These are phyloP conservation scores for Flueggea neowawraea DNA, from an alignment of 441 rosid genomes.

Conservation along the genomic window DNA sequence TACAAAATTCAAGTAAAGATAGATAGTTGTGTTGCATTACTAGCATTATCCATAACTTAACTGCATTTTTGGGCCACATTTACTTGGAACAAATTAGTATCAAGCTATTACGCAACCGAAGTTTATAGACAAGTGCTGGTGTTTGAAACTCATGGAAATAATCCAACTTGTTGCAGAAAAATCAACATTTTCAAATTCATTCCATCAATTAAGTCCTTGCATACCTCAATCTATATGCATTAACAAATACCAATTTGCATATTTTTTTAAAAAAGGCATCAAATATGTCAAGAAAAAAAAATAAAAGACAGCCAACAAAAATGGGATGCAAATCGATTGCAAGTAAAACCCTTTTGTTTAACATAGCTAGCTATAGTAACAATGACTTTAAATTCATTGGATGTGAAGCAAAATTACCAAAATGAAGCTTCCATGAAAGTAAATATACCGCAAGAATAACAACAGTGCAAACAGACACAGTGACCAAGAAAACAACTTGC, in stretches of 20 bases:
- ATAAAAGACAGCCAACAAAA: neutral
- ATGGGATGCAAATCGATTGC: too few species aligned
- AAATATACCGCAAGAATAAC: constrained; percentile 67
- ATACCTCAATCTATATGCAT: neutral
- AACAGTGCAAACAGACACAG: constrained; percentile 69
- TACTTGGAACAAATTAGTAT: neutral
- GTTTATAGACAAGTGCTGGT: too few species aligned
- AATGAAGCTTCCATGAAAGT: neutral
- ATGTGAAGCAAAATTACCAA: neutral
- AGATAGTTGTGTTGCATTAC: neutral
- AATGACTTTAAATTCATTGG: too few species aligned
- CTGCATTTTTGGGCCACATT: neutral
- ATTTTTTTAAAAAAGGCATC: constrained; percentile 1
- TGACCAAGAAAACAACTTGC: constrained; percentile 54
- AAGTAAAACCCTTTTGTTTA: too few species aligned
- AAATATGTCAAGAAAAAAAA: neutral
- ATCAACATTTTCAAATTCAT: too few species aligned
- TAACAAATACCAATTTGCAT: constrained; percentile 1
- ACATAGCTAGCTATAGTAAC: too few species aligned
- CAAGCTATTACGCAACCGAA: neutral
- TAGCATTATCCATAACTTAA: neutral
- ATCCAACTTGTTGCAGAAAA: too few species aligned
- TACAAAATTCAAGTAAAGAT: constrained; percentile 19
- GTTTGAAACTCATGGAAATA: too few species aligned
- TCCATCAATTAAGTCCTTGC: too few species aligned